Evolutionary conservation across 768 basidiomycete genomes (phyloP).

Genomic region (Russula virescens): DNA sequence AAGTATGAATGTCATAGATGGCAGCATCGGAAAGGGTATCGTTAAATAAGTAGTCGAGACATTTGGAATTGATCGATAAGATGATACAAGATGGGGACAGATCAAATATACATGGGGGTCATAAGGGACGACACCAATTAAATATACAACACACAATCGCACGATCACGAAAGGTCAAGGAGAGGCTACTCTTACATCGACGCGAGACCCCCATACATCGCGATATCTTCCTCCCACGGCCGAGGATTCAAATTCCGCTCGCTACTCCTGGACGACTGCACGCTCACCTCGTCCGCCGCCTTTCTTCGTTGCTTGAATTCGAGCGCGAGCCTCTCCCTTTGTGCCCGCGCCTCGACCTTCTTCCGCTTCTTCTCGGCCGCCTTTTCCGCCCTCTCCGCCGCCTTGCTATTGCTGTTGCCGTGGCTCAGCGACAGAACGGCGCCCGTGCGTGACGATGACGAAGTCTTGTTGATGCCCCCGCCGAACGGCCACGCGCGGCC

Average conservation of each 20-base stretch:
- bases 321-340: conserved; percentile 39
- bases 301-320: conserved; percentile 38
- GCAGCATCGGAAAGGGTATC: not conserved
- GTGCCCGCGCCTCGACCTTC: conserved; percentile 38
- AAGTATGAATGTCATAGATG: not conserved
- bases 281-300: conserved; percentile 22
- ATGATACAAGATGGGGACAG: not conserved
- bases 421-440: conserved; percentile 1
- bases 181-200: not conserved
- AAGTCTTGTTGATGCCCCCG: not conserved
- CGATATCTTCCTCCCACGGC: conserved; percentile 23
- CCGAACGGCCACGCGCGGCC: conserved; percentile 4
- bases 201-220: conserved; percentile 23
- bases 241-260: not conserved
- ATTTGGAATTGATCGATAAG: not conserved
- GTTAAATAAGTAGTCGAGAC: not conserved
- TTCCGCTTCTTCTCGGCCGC: conserved; percentile 41
- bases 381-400: conserved; percentile 17
- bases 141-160: no score
- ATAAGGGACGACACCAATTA: not conserved
- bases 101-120: no score
- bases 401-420: no score
- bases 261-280: conserved; percentile 1
- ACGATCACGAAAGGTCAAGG: not conserved
- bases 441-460: not conserved